Conservation (phyloP, 768 basidiomycete species). For the Solioccasus polychromus region DNA sequence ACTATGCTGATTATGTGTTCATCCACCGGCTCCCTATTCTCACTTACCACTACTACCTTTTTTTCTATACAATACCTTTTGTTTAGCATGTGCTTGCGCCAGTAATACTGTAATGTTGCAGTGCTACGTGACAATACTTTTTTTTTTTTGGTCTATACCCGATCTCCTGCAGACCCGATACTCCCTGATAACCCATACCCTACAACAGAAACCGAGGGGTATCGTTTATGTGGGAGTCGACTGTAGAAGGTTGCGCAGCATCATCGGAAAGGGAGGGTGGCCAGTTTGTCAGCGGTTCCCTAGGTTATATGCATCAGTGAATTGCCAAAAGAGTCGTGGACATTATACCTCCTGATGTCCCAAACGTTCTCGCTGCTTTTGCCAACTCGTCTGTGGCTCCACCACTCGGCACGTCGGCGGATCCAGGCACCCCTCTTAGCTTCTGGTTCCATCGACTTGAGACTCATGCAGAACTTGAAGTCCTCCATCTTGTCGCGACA, state of each 20-base stretch:
- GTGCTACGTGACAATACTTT: too few relatives aligned
- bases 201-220: too few relatives aligned
- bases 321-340: background rate
- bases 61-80: too few relatives aligned
- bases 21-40: too few relatives aligned
- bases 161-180: too few relatives aligned
- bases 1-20: too few relatives aligned
- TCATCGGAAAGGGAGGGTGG: conserved; percentile 25
- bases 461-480: conserved; percentile 91
- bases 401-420: conserved; percentile 86
- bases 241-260: conserved; percentile 15
- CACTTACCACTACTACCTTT: too few relatives aligned
- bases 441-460: conserved; percentile 76
- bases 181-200: too few relatives aligned
- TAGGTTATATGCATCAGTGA: conserved; percentile 10
- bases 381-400: conserved; percentile 72
- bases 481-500: conserved; percentile 82
- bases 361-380: conserved; percentile 95
- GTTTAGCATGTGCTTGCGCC: too few relatives aligned
- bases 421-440: conserved; percentile 84
- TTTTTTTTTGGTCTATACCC: too few relatives aligned
- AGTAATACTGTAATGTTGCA: too few relatives aligned
- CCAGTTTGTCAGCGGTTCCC: conserved; percentile 27
- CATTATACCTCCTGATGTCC: conserved; percentile 76
- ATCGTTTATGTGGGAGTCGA: too few relatives aligned